Conservation (phyloP, 2,329 filamentous ascomycete species). For the Colletotrichum incanum region DNA sequence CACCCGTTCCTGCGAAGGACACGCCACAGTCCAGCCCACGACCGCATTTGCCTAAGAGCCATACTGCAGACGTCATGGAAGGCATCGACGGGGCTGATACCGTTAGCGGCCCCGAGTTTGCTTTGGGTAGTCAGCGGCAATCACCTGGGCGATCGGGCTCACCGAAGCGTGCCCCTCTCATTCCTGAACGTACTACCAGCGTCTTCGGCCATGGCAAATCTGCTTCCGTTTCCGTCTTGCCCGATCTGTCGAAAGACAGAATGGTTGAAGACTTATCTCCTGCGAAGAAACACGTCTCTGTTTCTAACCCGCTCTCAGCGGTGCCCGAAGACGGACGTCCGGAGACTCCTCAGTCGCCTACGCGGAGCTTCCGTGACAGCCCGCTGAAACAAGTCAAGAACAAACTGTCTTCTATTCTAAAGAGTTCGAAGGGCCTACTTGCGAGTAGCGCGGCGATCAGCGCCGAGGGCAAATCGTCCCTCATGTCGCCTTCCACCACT, state of each 20-base stretch:
- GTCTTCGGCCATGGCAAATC: constrained; percentile 72
- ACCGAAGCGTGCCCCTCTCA: constrained; percentile 52
- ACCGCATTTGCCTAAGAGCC: constrained; percentile 71
- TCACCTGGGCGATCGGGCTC: constrained; percentile 52
- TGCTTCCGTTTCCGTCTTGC: constrained; percentile 72
- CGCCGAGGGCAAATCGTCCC: constrained; percentile 72
- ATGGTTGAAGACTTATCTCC: constrained; percentile 50
- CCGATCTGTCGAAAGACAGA: constrained; percentile 47
- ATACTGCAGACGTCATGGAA: constrained; percentile 75
- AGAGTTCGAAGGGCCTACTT: constrained; percentile 88
- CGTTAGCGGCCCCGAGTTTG: constrained; percentile 64
- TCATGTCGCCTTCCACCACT: constrained; percentile 69
- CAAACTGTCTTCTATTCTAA: constrained; percentile 91
- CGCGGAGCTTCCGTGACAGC: constrained; percentile 76
- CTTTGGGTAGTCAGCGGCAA: constrained; percentile 59
- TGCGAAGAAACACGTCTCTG: constrained; percentile 74
- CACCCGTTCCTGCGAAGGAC: constrained; percentile 54
- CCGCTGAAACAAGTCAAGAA: constrained; percentile 94
- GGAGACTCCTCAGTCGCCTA: constrained; percentile 71
- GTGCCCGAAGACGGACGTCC: constrained; percentile 61
- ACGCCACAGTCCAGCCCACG: constrained; percentile 61
- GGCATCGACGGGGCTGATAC: constrained; percentile 65
- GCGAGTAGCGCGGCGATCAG: constrained; percentile 80
- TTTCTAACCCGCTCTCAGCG: constrained; percentile 70
- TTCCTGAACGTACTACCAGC: constrained; percentile 51